Evolutionary conservation across 2,329 filamentous ascomycete species (phyloP).

Genomic region (Penicillium sp.): DNA sequence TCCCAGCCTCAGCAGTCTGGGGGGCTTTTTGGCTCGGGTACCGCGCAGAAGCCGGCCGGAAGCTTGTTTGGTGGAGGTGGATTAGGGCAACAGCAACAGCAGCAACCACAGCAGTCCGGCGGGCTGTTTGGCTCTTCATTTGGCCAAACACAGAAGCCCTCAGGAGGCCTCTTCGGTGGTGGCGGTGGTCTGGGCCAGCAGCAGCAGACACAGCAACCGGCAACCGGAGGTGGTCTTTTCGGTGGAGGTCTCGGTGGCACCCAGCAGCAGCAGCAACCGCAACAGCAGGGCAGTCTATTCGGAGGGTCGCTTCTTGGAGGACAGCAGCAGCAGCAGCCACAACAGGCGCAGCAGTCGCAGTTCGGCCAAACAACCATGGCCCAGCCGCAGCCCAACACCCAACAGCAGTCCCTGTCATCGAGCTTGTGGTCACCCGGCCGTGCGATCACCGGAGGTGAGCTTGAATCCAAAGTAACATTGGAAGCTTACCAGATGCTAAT

Average conservation of each 20-base stretch:
- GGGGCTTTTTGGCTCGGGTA: slow-evolving; percentile 26
- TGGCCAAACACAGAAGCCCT: slow-evolving; percentile 16
- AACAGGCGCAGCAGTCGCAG: slow-evolving; percentile 37
- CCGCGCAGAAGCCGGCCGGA: slow-evolving; percentile 27
- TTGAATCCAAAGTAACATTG: not conserved
- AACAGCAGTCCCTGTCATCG: slow-evolving; percentile 29
- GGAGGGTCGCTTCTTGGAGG: slow-evolving; percentile 27
- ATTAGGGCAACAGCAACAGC: slow-evolving; percentile 1
- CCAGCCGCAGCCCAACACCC: slow-evolving; percentile 25
- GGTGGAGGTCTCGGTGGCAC: slow-evolving; percentile 13
- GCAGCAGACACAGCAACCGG: slow-evolving; percentile 22
- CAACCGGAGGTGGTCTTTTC: slow-evolving; percentile 19
- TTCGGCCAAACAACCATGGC: slow-evolving; percentile 39
- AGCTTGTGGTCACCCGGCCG: slow-evolving; percentile 43
- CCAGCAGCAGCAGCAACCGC: slow-evolving; percentile 23
- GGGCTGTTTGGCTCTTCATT: slow-evolving; percentile 27
- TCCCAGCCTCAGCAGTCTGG: slow-evolving; percentile 24
- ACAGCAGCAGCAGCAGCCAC: slow-evolving; percentile 21
- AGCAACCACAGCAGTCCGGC: slow-evolving; percentile 29
- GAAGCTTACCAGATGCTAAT: slow-evolving; percentile 8
- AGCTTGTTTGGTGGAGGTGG: slow-evolving; percentile 34
- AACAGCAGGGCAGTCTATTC: slow-evolving; percentile 21
- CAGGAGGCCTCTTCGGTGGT: slow-evolving; percentile 40
- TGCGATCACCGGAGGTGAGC: slow-evolving; percentile 40
- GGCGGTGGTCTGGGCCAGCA: slow-evolving; percentile 18